Evolutionary conservation across 208 protist genomes (phyloP), one percentile per base, ranked within the genome.

Genomic region (Phytomonas sp.): DNA sequence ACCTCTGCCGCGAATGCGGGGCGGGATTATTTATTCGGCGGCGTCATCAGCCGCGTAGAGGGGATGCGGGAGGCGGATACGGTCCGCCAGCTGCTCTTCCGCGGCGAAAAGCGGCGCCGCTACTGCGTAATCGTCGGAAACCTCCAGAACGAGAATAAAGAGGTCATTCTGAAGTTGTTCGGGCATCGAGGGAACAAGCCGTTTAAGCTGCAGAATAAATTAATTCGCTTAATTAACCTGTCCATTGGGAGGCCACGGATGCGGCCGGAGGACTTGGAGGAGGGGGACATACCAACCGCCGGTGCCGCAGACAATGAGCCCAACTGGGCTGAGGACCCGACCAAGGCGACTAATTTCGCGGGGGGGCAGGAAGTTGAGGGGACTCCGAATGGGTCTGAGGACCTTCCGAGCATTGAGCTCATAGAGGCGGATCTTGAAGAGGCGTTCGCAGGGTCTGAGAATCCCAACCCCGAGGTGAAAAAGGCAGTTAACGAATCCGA

Each of bases 111-210:
- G 81, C 84, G 87, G 42, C 84, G 85, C 16, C 89, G 89, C 29
- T 93, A 93, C 73, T 94, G 86, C 67, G 71, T 94, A 26, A 86
- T 94, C 67, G 80, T 92, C 40, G 89, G 89, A 3, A 77, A 94
- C 49, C 71, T 94, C 65, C 82, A 89, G 64, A 86, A 78, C 64
- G 73, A 72, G 30, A 67, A 80, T 4, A 75, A 83, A 0, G 71
- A 79, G 52, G 83, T 92, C 5, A 88, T 80, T 42, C 76, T 92
- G 30, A 94, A 91, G 69, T 77, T 94, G 0, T 92, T 92, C 67
- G 89, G 87, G 14, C 86, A 92, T 73, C 80, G 82, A 26, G 89
- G 89, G 42, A 73, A 80, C 37, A 94, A 94, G 63, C 89, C 89
- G 49, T 91, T 93, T 69, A 84, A 91, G 66, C 70, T 94, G 45